Evolutionary conservation across 2,329 filamentous ascomycete species (phyloP), one percentile per base, ranked within the genome.

Genomic region (Drechslerella coelobrocha): DNA sequence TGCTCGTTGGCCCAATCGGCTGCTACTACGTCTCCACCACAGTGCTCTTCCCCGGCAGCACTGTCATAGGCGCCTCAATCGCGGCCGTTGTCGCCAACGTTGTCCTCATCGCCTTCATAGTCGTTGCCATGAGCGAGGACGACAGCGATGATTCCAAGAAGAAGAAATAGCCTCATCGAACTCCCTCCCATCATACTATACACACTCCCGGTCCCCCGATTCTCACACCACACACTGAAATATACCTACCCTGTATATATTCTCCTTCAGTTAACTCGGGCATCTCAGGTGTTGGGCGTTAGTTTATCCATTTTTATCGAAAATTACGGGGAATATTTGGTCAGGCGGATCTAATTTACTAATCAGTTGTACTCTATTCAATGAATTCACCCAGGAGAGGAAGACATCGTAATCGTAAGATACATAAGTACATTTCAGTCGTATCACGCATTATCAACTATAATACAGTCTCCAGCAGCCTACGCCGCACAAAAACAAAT

Each of bases 121-220:
- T 97, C 62, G 91, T 96, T 19, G 94, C 94, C 2, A 92, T 96
- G 85, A 87, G 84, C 72, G 94, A 99, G 78, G 94, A 97, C 77
- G 82, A 85, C 68, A 80, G 79, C 9, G 82, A 84, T 19, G 73
- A 73, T 23, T 80, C 83, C 8, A 83, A 86, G 60, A 84, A 88
- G 76, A 79, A 77, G 55, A 81, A 80, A 76, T 83, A 82, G 75
- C 14, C 4, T 6, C 9, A 23, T 79, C 29, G 6, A 6, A 45
- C 29, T 7, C 29, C 29, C 7, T 41, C 7, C 29, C 29, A 12
- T 31, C 29, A 12, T 31, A 31, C 29, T 31, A 6, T 6, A 2
- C 2, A 8, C 19, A 53, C 21, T 21, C 5, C 8, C 26, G 5
- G 6, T 41, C 12, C 23, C 29, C 37, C 6, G 12, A 31, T 17